phyloP scores from a whole-genome alignment of 345 rosid species.

The Acer campestre region DNA sequence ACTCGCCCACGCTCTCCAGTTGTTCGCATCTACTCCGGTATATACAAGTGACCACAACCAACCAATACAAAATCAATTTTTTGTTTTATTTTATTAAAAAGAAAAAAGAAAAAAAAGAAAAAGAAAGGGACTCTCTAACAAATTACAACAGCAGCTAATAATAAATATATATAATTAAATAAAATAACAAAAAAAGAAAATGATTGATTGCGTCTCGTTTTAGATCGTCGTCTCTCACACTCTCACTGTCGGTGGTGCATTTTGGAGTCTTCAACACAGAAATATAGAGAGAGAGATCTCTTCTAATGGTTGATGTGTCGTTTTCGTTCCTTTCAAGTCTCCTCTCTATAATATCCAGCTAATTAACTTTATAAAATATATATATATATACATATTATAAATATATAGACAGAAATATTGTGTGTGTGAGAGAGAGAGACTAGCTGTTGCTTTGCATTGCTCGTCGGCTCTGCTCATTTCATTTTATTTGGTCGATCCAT shows the following conservation, averaged over 20 bases:
- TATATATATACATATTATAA: not conserved
- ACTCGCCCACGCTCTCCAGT: not conserved
- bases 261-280: not conserved
- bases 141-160: not conserved
- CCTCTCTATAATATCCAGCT: not conserved
- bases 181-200: not conserved
- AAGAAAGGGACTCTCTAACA: constrained; percentile 13
- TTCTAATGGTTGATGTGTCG: constrained; percentile 25
- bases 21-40: not conserved
- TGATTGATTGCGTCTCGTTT: not conserved
- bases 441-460: constrained; percentile 12
- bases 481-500: not conserved
- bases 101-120: not conserved
- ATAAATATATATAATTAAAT: not conserved
- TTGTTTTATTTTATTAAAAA: no score
- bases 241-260: constrained; percentile 24
- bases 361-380: not conserved
- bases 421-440: not conserved
- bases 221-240: not conserved
- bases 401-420: not conserved
- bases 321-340: constrained; percentile 32
- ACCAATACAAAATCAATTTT: not conserved
- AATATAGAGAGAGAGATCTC: not conserved
- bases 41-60: not conserved
- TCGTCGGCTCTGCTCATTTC: not conserved